Evolutionary conservation across 2,329 filamentous ascomycete genomes (phyloP).

Genomic region (Stenocarpella maydis): DNA sequence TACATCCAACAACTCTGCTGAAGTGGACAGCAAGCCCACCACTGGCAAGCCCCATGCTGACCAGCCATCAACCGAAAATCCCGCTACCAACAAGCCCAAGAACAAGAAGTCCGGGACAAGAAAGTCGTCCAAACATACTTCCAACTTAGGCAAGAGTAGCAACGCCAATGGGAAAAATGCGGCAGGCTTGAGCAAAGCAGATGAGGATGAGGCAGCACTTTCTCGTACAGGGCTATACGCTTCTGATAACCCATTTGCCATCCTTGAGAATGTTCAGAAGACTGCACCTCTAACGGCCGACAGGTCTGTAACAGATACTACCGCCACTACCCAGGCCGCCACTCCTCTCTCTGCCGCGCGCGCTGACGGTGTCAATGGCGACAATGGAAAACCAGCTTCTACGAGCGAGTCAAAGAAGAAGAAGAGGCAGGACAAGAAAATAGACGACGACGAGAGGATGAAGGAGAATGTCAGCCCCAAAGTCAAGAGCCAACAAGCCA

Average conservation of each 20-base stretch:
- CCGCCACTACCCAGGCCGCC: neutral
- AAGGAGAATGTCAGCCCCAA: neutral
- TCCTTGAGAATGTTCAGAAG: neutral
- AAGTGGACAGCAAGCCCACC: neutral
- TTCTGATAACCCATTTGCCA: conserved; percentile 1
- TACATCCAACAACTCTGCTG: neutral
- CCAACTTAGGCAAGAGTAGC: neutral
- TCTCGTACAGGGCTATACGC: neutral
- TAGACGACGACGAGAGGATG: neutral
- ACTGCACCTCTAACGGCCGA: neutral
- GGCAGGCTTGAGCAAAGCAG: neutral
- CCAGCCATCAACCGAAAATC: neutral
- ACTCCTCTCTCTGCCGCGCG: neutral
- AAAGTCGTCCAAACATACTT: neutral
- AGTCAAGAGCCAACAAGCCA: neutral
- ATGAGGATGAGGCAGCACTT: neutral
- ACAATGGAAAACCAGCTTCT: neutral
- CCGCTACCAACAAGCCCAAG: neutral
- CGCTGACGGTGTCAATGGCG: neutral
- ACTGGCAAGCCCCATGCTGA: neutral
- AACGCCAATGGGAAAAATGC: neutral
- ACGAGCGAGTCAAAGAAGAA: neutral
- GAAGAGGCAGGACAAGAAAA: conserved; percentile 3
- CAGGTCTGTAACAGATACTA: neutral
- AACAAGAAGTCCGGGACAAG: neutral